These are phyloP conservation scores for Xylaria cubensis DNA, from an alignment of 495 filamentous ascomycete genomes.

Conservation along the genomic window DNA sequence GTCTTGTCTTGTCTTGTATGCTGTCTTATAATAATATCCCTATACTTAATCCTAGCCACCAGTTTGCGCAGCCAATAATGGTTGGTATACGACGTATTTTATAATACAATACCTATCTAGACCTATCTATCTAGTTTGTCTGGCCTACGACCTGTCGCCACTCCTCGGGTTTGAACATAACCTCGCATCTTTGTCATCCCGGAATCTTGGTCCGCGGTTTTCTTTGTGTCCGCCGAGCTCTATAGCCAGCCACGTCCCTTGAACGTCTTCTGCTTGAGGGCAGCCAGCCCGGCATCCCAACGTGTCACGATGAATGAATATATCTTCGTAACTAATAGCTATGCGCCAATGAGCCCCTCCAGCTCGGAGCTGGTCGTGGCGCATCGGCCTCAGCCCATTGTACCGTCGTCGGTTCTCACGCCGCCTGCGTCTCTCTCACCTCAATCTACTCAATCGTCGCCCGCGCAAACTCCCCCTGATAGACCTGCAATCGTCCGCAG, in stretches of 20 bases:
- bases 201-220: background rate
- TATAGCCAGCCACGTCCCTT: background rate
- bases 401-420: slow-evolving; percentile 24
- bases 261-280: slow-evolving; percentile 9
- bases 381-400: slow-evolving; percentile 24
- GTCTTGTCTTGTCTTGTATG: background rate
- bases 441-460: slow-evolving; percentile 28
- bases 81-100: background rate
- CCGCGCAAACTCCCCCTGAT: slow-evolving; percentile 30
- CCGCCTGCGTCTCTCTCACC: slow-evolving; percentile 25
- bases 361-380: slow-evolving; percentile 19
- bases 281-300: slow-evolving; percentile 3
- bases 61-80: background rate
- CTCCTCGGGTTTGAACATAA: background rate
- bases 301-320: slow-evolving; percentile 24
- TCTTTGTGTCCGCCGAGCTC: background rate
- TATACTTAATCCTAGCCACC: background rate
- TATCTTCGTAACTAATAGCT: slow-evolving; percentile 22
- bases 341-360: slow-evolving; percentile 24
- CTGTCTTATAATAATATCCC: background rate
- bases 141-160: background rate
- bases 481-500: slow-evolving; percentile 28
- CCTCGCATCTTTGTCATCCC: slow-evolving; percentile 10
- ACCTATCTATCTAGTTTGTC: no score
- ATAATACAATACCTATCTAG: background rate